A percentile compares a stretch with the other conserved stretches of the same genome.
Conservation (phyloP, 257 asterid species). For the Solanum piurae region DNA sequence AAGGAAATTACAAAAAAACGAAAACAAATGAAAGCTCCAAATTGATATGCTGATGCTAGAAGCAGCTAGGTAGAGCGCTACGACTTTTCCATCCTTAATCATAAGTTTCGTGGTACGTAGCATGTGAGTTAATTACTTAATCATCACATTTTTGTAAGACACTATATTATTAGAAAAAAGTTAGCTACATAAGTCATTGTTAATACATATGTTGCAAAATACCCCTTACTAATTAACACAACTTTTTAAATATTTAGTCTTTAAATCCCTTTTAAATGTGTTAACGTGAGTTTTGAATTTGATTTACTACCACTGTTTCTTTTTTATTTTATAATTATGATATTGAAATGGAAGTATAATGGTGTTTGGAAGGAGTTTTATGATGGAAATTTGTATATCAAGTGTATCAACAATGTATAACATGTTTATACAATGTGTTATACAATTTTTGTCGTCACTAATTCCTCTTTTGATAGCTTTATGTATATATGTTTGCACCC, state of each 20-base stretch:
- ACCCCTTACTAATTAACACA: neutral
- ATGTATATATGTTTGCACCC: neutral
- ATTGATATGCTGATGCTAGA: neutral
- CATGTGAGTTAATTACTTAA: neutral
- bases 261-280: neutral
- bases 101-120: neutral
- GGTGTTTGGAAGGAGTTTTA: neutral
- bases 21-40: neutral
- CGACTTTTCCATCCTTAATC: too few relatives aligned
- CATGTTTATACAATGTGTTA: neutral
- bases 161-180: too few relatives aligned
- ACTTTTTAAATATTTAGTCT: neutral
- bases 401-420: neutral
- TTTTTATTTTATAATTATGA: too few relatives aligned
- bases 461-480: neutral
- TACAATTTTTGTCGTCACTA: neutral
- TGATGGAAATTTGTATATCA: neutral
- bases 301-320: neutral
- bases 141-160: neutral
- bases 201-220: neutral
- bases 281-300: neutral
- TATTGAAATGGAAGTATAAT: neutral
- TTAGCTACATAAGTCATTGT: neutral
- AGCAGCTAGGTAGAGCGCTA: neutral
- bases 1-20: neutral